Conservation (phyloP, 176 grass and related monocot genomes). For the Phoenix roebelenii region DNA sequence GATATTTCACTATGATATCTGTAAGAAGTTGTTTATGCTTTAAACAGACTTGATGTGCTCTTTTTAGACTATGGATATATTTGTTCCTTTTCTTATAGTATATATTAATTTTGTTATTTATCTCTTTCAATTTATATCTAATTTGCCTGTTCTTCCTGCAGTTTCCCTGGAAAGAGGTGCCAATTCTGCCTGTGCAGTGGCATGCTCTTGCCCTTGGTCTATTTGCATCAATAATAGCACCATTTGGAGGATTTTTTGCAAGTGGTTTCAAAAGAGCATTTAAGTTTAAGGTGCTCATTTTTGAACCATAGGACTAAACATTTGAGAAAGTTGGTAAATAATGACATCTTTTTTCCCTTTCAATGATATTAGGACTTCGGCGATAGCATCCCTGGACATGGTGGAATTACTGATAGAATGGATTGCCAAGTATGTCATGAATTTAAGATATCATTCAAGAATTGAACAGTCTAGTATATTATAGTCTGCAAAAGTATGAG, state of each 20-base stretch:
- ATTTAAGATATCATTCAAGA: neutral
- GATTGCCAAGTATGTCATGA: conserved; percentile 76
- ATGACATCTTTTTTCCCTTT: conserved; percentile 3
- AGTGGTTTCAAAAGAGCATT: conserved; percentile 97
- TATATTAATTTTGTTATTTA: neutral
- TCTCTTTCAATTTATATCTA: neutral
- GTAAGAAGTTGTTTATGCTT: neutral
- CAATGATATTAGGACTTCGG: conserved; percentile 76
- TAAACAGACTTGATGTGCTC: conserved; percentile 3
- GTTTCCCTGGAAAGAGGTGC: conserved; percentile 85
- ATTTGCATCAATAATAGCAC: conserved; percentile 99
- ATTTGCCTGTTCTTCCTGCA: conserved; percentile 31
- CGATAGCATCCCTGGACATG: conserved; percentile 96
- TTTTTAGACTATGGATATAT: neutral
- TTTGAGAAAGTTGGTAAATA: neutral
- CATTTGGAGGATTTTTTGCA: conserved; percentile 99
- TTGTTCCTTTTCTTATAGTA: neutral
- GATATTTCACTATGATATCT: too few species aligned
- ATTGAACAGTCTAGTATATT: too few species aligned
- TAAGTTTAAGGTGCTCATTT: conserved; percentile 72
- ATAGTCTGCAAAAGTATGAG: too few species aligned
- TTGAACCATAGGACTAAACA: too few species aligned
- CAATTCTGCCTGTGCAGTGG: conserved; percentile 85
- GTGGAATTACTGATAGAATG: conserved; percentile 93
- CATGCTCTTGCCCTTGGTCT: conserved; percentile 94